Evolutionary conservation across 495 filamentous ascomycete species (phyloP), one percentile per base, ranked within the genome.

Genomic region (Halenospora varia): DNA sequence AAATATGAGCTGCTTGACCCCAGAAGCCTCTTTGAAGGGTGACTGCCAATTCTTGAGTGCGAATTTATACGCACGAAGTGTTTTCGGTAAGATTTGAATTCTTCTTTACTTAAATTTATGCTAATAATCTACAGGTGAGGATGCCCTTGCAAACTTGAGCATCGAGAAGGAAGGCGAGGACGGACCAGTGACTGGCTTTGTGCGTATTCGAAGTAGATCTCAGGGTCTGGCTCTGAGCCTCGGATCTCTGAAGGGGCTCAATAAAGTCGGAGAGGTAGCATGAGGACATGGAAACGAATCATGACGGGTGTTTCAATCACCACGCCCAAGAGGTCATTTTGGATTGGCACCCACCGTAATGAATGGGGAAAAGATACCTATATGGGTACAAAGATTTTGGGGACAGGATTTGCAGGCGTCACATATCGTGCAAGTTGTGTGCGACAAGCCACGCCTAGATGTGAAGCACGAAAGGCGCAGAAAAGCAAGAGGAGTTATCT

Each of bases 31-130:
- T 29, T 82, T 99, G 71, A 90, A 96, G 78, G 95, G 95, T 40
- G 95, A 99, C 61, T 99, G 95, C 71, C 90, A 96, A 65, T 99
- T 99, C 77, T 73, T 99, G 68, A 96, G 90, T 69, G 95, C 95
- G 20, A 99, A 99, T 64, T 74, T 99, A 49, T 99, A 99, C 69
- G 95, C 95, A 48, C 88, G 89, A 65, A 97, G 92, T 68, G 93
- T 99, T 55, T 99, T 99, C 75, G 95, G 95, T 99, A 88, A 72
- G 91, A 81, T 58, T 17, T 25, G 0, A 17, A 23, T 47, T 18
- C 48, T 2, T n/a, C 24, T 20, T 24, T 41, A 20, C 48, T 24
- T 40, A 3, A 17, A 39, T 29, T 56, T 48, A 65, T 35, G 53
- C 68, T 70, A 62, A 71, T 47, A 10, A 50, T 51, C 39, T 62